These are phyloP conservation scores for Mycena filopes DNA, from an alignment of 768 basidiomycete genomes.

Conservation along the genomic window DNA sequence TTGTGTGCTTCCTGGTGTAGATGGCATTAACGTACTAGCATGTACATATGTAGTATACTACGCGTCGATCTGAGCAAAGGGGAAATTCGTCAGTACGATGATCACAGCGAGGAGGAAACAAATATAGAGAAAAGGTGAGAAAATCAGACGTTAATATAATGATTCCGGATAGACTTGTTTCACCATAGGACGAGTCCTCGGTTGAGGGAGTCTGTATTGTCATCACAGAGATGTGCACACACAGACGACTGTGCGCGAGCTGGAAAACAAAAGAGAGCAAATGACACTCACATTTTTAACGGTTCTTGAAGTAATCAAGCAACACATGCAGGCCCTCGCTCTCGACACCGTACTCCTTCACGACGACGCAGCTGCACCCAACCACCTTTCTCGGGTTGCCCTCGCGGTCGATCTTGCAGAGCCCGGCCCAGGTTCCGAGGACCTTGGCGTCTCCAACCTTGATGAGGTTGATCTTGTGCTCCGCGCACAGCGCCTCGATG, in stretches of 20 bases:
- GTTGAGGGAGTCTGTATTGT: slow-evolving; percentile 95
- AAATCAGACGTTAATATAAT: slow-evolving; percentile 80
- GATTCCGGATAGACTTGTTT: slow-evolving; percentile 89
- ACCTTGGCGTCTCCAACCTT: slow-evolving; percentile 98
- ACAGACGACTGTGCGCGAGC: background rate
- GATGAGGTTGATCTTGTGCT: slow-evolving; percentile 99
- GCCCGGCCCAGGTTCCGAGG: slow-evolving; percentile 97
- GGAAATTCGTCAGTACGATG: slow-evolving; percentile 20
- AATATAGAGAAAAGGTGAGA: slow-evolving; percentile 24
- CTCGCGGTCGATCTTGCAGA: slow-evolving; percentile 99
- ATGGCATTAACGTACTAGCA: slow-evolving; percentile 11
- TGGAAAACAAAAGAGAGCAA: slow-evolving; percentile 22
- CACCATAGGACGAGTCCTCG: slow-evolving; percentile 76
- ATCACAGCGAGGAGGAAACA: slow-evolving; percentile 18
- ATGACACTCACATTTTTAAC: slow-evolving; percentile 42
- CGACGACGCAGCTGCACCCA: slow-evolving; percentile 93
- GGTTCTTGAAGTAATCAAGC: slow-evolving; percentile 96
- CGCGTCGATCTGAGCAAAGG: slow-evolving; percentile 12
- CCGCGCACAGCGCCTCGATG: slow-evolving; percentile 98
- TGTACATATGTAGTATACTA: slow-evolving; percentile 9
- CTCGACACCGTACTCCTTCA: slow-evolving; percentile 97
- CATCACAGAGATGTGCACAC: slow-evolving; percentile 59
- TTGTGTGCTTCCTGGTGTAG: background rate
- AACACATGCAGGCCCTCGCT: slow-evolving; percentile 95
- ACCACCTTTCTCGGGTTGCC: slow-evolving; percentile 98